Conservation (phyloP, 2,329 filamentous ascomycete species). For the Ophiostoma triangulosporum region DNA sequence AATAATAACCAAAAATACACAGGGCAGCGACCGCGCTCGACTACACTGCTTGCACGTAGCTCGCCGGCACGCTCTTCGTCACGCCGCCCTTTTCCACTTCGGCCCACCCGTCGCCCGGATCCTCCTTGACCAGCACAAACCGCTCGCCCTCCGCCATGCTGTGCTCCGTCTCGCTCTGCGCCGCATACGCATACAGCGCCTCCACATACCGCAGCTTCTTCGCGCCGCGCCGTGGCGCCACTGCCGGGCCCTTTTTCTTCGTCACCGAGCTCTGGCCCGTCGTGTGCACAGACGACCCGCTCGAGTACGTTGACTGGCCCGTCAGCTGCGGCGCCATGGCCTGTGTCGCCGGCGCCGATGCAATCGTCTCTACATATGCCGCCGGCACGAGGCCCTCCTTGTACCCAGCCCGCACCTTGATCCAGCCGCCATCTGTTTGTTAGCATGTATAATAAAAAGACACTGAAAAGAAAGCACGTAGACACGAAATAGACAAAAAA, state of each 20-base stretch:
- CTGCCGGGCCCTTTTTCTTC: slow-evolving; percentile 84
- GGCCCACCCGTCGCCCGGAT: slow-evolving; percentile 88
- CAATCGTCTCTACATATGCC: slow-evolving; percentile 61
- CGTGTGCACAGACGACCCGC: slow-evolving; percentile 49
- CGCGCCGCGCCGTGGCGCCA: slow-evolving; percentile 78
- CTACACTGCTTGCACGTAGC: slow-evolving; percentile 71
- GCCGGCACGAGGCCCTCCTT: slow-evolving; percentile 79
- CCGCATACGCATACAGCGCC: slow-evolving; percentile 82
- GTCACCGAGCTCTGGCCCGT: slow-evolving; percentile 20
- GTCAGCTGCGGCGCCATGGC: slow-evolving; percentile 32
- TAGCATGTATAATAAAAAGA: background rate
- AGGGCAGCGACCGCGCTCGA: background rate
- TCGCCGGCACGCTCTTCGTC: slow-evolving; percentile 82
- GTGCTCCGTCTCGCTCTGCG: slow-evolving; percentile 75
- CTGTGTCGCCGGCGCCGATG: slow-evolving; percentile 22
- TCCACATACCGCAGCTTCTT: slow-evolving; percentile 93
- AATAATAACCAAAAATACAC: background rate
- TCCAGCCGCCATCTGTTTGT: slow-evolving; percentile 74
- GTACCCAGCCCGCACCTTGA: slow-evolving; percentile 62
- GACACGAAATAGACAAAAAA: background rate
- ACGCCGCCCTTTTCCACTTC: slow-evolving; percentile 87
- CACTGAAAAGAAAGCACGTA: background rate
- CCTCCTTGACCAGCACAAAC: slow-evolving; percentile 78
- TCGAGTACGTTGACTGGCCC: slow-evolving; percentile 55
- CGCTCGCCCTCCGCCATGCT: slow-evolving; percentile 83